phyloP scores from a whole-genome alignment of 2,329 filamentous ascomycete species.

The Dactylellina leptospora region DNA sequence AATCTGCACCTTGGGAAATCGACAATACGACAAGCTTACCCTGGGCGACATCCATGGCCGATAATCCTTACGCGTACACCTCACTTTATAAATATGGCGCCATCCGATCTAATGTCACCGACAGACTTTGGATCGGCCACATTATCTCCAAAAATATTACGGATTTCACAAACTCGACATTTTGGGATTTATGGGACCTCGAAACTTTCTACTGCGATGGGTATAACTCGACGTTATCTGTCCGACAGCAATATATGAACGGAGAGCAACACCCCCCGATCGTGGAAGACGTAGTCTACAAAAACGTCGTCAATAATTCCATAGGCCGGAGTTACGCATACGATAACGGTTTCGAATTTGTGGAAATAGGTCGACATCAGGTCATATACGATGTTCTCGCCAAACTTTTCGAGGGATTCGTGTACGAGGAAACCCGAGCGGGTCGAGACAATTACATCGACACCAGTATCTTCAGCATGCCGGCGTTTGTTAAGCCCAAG shows the following conservation, averaged over 20 bases:
- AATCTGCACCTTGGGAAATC: slow-evolving; percentile 28
- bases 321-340: neutral
- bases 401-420: slow-evolving; percentile 15
- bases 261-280: slow-evolving; percentile 12
- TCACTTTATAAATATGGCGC: slow-evolving; percentile 19
- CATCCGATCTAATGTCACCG: neutral
- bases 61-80: slow-evolving; percentile 4
- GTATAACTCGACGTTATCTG: slow-evolving; percentile 18
- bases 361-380: slow-evolving; percentile 26
- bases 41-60: slow-evolving; percentile 19
- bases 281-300: slow-evolving; percentile 24
- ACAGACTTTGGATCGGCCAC: slow-evolving; percentile 38
- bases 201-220: slow-evolving; percentile 43
- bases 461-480: slow-evolving; percentile 43
- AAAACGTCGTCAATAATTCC: slow-evolving; percentile 2
- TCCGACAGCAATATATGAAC: slow-evolving; percentile 20
- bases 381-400: slow-evolving; percentile 18
- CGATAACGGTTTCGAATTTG: neutral
- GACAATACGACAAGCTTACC: slow-evolving; percentile 14
- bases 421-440: slow-evolving; percentile 8
- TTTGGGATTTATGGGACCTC: slow-evolving; percentile 13
- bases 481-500: slow-evolving; percentile 29
- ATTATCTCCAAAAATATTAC: slow-evolving; percentile 4
- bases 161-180: neutral
- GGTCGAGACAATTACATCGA: slow-evolving; percentile 5